phyloP scores from a whole-genome alignment of 208 protist genomes.

The Acanthamoeba healyi region DNA sequence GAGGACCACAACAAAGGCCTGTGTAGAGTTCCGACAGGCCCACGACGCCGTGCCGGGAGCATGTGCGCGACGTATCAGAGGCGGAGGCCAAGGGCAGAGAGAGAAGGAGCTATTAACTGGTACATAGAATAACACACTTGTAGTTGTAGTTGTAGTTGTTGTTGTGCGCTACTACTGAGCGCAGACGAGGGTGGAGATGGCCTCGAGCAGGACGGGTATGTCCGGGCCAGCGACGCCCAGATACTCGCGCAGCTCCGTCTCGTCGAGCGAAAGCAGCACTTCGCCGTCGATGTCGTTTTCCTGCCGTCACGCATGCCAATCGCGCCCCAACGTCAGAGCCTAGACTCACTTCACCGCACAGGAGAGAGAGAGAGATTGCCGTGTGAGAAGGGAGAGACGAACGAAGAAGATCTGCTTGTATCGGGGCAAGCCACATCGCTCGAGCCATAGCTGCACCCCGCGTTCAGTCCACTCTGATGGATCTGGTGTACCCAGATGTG shows the following conservation, averaged over 20 bases:
- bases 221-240: background rate
- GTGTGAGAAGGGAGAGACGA: background rate
- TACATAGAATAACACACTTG: too few species aligned
- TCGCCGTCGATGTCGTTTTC: conserved; percentile 56
- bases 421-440: conserved; percentile 4
- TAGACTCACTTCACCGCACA: background rate
- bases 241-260: conserved; percentile 7
- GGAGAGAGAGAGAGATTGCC: background rate
- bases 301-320: background rate
- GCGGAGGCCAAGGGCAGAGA: too few species aligned
- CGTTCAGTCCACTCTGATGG: conserved; percentile 27
- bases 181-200: background rate
- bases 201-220: background rate
- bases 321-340: background rate
- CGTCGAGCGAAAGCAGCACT: conserved; percentile 40
- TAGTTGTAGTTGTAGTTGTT: too few species aligned
- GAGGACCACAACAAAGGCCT: too few species aligned
- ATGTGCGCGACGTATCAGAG: too few species aligned
- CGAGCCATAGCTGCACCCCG: conserved; percentile 46
- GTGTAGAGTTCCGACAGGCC: too few species aligned
- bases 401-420: conserved; percentile 68
- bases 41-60: too few species aligned
- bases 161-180: background rate
- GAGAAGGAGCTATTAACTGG: too few species aligned
- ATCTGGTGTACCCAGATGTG: background rate